Conservation (phyloP, 2,329 filamentous ascomycete species). For the Hymenoscyphus repandus region DNA sequence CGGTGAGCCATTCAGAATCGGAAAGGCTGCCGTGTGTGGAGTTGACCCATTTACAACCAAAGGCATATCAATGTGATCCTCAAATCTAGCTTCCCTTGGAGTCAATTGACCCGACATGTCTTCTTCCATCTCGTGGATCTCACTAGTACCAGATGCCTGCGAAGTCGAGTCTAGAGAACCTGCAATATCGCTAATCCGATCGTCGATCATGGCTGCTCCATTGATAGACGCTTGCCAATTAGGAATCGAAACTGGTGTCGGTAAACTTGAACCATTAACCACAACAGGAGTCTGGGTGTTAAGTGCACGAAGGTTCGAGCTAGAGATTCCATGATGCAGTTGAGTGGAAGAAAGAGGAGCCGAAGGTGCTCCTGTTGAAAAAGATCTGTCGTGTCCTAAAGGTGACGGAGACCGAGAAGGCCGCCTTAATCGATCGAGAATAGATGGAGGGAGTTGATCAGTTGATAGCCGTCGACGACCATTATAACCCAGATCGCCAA, state of each 20-base stretch:
- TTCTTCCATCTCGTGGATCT: constrained; percentile 18
- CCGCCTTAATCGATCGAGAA: constrained; percentile 28
- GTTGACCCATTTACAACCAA: constrained; percentile 27
- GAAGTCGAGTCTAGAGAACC: constrained; percentile 28
- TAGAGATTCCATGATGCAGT: constrained; percentile 24
- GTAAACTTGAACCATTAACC: constrained; percentile 29
- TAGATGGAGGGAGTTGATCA: constrained; percentile 31
- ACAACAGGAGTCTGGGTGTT: constrained; percentile 27
- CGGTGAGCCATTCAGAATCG: neutral
- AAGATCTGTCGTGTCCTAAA: constrained; percentile 30
- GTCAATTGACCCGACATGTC: constrained; percentile 23
- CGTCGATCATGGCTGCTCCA: constrained; percentile 23
- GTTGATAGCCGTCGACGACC: constrained; percentile 27
- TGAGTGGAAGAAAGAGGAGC: constrained; percentile 18
- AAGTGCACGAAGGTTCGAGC: constrained; percentile 23
- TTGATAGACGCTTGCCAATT: constrained; percentile 25
- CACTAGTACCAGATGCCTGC: constrained; percentile 23
- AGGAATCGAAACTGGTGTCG: constrained; percentile 24
- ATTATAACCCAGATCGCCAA: constrained; percentile 26
- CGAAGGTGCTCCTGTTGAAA: constrained; percentile 24
- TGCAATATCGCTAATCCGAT: constrained; percentile 21
- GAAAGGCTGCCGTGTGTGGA: neutral
- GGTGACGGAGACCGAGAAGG: constrained; percentile 32
- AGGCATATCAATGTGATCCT: constrained; percentile 14
- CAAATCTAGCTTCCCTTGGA: constrained; percentile 21